Percentiles rank a stretch among this genome's conserved stretches.
Conservation (phyloP, 805 yeast genomes). For the Scheffersomyces lignosus region DNA sequence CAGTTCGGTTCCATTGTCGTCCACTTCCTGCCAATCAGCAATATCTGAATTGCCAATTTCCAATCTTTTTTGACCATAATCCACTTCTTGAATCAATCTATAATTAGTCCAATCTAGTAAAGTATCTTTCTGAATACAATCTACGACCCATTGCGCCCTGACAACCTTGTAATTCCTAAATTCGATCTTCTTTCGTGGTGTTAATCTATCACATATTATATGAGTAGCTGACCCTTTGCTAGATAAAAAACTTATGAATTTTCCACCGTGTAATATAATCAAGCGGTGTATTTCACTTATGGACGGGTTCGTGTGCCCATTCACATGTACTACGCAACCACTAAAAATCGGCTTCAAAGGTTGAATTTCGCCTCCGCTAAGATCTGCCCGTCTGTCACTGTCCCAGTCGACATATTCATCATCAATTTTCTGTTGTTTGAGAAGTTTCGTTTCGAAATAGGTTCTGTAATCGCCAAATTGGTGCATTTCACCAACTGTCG, state of each 20-base stretch:
- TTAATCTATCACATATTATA: constrained; percentile 74
- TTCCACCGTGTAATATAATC: constrained; percentile 79
- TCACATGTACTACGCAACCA: constrained; percentile 72
- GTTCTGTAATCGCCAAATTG: constrained; percentile 67
- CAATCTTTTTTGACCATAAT: constrained; percentile 53
- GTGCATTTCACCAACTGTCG: constrained; percentile 36
- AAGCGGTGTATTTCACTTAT: constrained; percentile 67
- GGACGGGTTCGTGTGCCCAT: constrained; percentile 87
- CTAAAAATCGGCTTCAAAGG: constrained; percentile 47
- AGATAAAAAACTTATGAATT: constrained; percentile 62
- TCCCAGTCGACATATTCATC: constrained; percentile 52
- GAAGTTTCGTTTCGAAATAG: constrained; percentile 61
- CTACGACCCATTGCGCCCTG: constrained; percentile 77
- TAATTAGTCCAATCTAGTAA: constrained; percentile 73
- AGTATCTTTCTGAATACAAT: constrained; percentile 50
- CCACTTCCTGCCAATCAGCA: neutral
- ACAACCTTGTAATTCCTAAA: constrained; percentile 74
- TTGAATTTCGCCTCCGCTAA: constrained; percentile 8
- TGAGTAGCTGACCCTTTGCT: constrained; percentile 81
- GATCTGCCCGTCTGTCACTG: constrained; percentile 26
- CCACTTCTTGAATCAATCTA: constrained; percentile 48
- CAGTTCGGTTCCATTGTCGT: neutral
- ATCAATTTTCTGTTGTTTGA: constrained; percentile 63
- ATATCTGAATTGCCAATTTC: neutral
- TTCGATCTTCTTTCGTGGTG: constrained; percentile 71